Conservation (phyloP, 768 basidiomycete genomes). For the Boletus rex-veris region DNA sequence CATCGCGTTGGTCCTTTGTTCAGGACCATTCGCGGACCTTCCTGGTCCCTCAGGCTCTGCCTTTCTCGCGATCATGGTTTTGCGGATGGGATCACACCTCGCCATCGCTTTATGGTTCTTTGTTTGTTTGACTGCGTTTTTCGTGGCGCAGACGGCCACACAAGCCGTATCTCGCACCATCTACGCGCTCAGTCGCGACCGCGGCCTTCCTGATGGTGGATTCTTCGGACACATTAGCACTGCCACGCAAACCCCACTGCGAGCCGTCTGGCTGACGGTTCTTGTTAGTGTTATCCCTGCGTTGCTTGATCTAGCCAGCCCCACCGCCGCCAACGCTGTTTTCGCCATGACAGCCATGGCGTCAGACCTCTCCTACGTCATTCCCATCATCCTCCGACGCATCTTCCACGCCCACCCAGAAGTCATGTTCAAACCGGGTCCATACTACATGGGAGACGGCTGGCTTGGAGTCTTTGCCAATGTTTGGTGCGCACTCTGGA, state of each 20-base stretch:
- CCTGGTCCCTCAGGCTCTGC: conserved; percentile 53
- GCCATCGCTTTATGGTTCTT: conserved; percentile 55
- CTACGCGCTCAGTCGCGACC: conserved; percentile 57
- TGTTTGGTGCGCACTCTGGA: conserved; percentile 44
- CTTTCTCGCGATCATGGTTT: conserved; percentile 55
- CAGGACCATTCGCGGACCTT: conserved; percentile 45
- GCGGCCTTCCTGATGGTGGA: conserved; percentile 54
- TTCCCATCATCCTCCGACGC: conserved; percentile 53
- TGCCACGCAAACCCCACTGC: conserved; percentile 51
- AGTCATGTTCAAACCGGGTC: conserved; percentile 56
- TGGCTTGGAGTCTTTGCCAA: conserved; percentile 44
- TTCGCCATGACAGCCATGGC: conserved; percentile 56
- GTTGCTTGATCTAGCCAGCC: conserved; percentile 49
- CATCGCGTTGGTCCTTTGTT: conserved; percentile 58
- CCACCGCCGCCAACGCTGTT: conserved; percentile 52
- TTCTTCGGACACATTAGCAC: conserved; percentile 49
- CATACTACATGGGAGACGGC: conserved; percentile 58
- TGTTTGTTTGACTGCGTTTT: conserved; percentile 62
- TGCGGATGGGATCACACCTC: conserved; percentile 49
- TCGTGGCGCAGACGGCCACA: conserved; percentile 46
- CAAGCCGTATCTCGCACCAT: conserved; percentile 58
- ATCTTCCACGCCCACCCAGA: conserved; percentile 53
- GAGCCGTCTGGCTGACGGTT: conserved; percentile 52
- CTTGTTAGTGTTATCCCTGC: conserved; percentile 41
- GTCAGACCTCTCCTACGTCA: conserved; percentile 52